Base-by-base conservation (phyloP, 2,329 filamentous ascomycete genomes). In the Fonsecaea nubica region DNA sequence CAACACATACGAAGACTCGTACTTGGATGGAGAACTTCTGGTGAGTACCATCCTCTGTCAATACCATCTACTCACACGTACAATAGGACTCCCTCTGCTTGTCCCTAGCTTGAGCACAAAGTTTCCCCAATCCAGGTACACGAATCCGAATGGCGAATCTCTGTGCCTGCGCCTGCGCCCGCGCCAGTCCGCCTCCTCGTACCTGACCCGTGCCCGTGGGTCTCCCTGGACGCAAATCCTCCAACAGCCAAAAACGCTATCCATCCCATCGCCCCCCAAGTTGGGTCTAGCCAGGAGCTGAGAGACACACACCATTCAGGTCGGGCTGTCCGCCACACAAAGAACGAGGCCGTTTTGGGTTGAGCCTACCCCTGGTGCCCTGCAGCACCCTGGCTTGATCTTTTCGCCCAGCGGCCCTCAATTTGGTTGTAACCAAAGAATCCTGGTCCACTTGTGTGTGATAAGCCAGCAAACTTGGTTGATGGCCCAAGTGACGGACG, bases 201-300 rank as follows among this genome's bases (percentile, higher is more conserved):
- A 25, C 32, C 45, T 59, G 40, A 59, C 33, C 32, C 32, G 35
- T 21, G 32, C 33, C 15, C 21, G 21, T 18, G 33, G 38, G 55
- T 13, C 53, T 33, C 55, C 55, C 55, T 13, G 25, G 21, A 15
- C 12, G 36, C 55, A n/a, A 50, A 60, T 50, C 33, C n/a, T 35
- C 42, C 32, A 18, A 30, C 30, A 32, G 5, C 10, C 50, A 8
- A 35, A 18, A 40, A 32, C 54, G 15, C 58, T 62, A 56, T 30
- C 57, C 18, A n/a, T n/a, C 57, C 54, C 40, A 32, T 32, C 15
- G 38, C 10, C 48, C 35, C 25, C 56, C 61, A n/a, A 7, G 32
- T 57, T 61, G 40, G 57, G 60, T 63, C 56, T 67, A 67, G 65
- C 52, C 65, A 67, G 62, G 62, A 54, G 50, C 5, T 45, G 57